Evolutionary conservation across 163 green algal species (phyloP).

Genomic region (Trebouxiophyceae sp.): DNA sequence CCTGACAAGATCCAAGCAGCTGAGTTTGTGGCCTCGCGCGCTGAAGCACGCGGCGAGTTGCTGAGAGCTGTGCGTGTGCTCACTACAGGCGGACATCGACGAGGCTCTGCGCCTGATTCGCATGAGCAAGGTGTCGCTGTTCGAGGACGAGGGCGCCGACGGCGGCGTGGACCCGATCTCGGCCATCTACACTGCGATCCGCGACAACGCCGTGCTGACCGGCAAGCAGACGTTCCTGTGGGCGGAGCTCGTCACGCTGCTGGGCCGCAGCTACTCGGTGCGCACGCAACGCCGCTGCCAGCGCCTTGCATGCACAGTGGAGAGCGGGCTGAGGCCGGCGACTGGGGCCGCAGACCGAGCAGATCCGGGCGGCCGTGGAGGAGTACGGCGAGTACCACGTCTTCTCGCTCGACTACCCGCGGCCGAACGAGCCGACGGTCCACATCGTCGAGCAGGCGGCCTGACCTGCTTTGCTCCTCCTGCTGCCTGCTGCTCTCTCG

Average conservation of each 20-base stretch:
- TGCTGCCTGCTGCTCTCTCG: too few relatives aligned
- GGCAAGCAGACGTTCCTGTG: conserved; percentile 21
- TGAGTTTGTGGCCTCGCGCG: neutral
- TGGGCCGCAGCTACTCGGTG: conserved; percentile 30
- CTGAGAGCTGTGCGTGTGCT: too few relatives aligned
- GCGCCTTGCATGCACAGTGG: too few relatives aligned
- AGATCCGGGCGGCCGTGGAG: conserved; percentile 7
- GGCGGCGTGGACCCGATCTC: conserved; percentile 43
- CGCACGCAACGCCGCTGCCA: too few relatives aligned
- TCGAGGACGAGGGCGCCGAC: conserved; percentile 26
- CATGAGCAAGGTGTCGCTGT: conserved; percentile 76
- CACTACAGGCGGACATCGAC: conserved; percentile 77
- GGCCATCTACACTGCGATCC: conserved; percentile 43
- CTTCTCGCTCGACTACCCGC: conserved; percentile 14
- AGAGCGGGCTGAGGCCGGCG: too few relatives aligned
- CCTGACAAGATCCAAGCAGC: too few relatives aligned
- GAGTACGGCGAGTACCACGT: conserved; percentile 16
- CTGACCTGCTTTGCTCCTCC: too few relatives aligned
- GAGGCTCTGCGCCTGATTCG: conserved; percentile 92
- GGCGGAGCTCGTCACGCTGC: conserved; percentile 31
- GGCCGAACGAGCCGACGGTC: conserved; percentile 22
- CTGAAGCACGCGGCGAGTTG: too few relatives aligned
- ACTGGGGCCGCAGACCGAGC: neutral
- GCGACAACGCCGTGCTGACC: conserved; percentile 27
- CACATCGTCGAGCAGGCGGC: neutral